phyloP scores from a whole-genome alignment of 352 stramenopile species.

The Phytopythium mirpurense region DNA sequence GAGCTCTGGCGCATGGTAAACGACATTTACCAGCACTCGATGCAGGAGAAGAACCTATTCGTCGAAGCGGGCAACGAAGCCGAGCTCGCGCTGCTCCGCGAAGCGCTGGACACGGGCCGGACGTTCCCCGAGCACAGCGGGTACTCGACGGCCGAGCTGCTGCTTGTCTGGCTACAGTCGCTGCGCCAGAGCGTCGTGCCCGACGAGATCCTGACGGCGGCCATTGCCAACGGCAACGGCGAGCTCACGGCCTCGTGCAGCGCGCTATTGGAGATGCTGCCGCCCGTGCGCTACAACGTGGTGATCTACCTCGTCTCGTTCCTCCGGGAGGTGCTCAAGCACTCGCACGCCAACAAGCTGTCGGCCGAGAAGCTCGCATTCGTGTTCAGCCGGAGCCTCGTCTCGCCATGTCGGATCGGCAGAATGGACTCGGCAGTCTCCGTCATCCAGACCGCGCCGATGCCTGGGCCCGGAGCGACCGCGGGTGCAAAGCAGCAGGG shows the following conservation, averaged over 20 bases:
- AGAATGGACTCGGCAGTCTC: background rate
- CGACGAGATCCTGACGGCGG: slow-evolving; percentile 65
- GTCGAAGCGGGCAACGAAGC: slow-evolving; percentile 61
- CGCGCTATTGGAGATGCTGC: slow-evolving; percentile 71
- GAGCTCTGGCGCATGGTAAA: slow-evolving; percentile 98
- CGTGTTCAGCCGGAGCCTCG: slow-evolving; percentile 70
- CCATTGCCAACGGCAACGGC: slow-evolving; percentile 46
- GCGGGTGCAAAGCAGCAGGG: slow-evolving; percentile 4
- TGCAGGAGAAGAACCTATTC: slow-evolving; percentile 82
- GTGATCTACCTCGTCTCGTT: slow-evolving; percentile 97
- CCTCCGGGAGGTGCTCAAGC: slow-evolving; percentile 91
- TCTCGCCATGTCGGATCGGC: slow-evolving; percentile 36
- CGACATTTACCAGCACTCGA: slow-evolving; percentile 85
- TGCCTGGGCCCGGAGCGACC: background rate
- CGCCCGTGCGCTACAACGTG: slow-evolving; percentile 94
- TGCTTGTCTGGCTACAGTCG: slow-evolving; percentile 90
- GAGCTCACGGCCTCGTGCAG: slow-evolving; percentile 80
- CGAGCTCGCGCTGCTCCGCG: slow-evolving; percentile 67
- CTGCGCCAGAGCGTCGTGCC: slow-evolving; percentile 89
- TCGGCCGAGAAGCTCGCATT: slow-evolving; percentile 69
- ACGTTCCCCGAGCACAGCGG: slow-evolving; percentile 77
- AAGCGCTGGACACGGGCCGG: slow-evolving; percentile 91
- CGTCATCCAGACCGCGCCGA: slow-evolving; percentile 11
- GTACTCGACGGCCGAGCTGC: slow-evolving; percentile 89
- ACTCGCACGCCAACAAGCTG: slow-evolving; percentile 51